These are phyloP conservation scores for Mediolabrus comicus DNA, from an alignment of 108 stramenopile genomes.

Conservation along the genomic window DNA sequence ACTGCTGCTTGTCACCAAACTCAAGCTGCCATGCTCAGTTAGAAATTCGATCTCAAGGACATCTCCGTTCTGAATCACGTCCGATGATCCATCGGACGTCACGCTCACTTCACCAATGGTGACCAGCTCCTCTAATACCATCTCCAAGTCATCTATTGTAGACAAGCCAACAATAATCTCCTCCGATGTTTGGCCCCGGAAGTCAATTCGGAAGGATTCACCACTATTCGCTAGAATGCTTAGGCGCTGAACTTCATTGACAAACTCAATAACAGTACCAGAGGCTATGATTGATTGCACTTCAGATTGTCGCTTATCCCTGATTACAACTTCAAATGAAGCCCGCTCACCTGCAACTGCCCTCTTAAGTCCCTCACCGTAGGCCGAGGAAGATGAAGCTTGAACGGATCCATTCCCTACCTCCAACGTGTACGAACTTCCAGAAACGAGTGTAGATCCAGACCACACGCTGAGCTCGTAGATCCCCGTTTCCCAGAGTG, in stretches of 20 bases:
- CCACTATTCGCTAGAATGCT: slow-evolving; percentile 11
- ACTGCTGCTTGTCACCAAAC: slow-evolving; percentile 32
- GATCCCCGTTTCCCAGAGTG: slow-evolving; percentile 58
- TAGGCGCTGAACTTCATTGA: slow-evolving; percentile 34
- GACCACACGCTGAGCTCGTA: slow-evolving; percentile 57
- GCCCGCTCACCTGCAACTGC: slow-evolving; percentile 69
- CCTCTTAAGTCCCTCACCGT: slow-evolving; percentile 41
- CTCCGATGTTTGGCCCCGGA: slow-evolving; percentile 27
- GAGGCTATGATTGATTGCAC: slow-evolving; percentile 59
- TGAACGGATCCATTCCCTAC: slow-evolving; percentile 46
- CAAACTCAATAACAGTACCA: slow-evolving; percentile 18
- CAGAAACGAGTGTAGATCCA: slow-evolving; percentile 49
- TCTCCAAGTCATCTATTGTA: slow-evolving; percentile 25
- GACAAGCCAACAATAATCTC: slow-evolving; percentile 21
- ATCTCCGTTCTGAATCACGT: slow-evolving; percentile 19
- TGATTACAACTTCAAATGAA: slow-evolving; percentile 51
- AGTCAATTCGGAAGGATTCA: slow-evolving; percentile 17
- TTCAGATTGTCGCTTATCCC: slow-evolving; percentile 55
- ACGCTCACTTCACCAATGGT: slow-evolving; percentile 54
- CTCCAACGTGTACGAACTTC: slow-evolving; percentile 56
- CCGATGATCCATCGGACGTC: slow-evolving; percentile 30
- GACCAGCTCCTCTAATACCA: slow-evolving; percentile 51
- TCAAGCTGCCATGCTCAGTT: slow-evolving; percentile 49
- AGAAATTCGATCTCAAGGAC: slow-evolving; percentile 37
- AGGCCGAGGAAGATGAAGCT: slow-evolving; percentile 54